Conservation (phyloP, 2,329 filamentous ascomycete species). For the Dactylonectria estremocensis region DNA sequence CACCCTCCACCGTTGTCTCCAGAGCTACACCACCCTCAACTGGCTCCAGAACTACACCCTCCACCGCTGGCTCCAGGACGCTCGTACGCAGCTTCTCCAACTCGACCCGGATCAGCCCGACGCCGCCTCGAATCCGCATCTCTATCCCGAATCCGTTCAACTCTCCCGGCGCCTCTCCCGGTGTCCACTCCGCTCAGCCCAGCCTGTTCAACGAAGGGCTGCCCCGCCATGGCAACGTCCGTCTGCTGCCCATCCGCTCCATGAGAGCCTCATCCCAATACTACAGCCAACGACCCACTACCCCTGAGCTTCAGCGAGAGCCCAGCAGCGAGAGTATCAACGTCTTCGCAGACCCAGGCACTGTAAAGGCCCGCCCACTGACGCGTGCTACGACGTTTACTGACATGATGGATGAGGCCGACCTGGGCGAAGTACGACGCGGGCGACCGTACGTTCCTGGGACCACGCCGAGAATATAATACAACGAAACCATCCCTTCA, state of each 20-base stretch:
- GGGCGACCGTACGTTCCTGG: constrained; percentile 61
- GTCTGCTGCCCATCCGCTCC: constrained; percentile 56
- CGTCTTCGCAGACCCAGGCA: constrained; percentile 66
- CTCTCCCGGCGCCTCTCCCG: constrained; percentile 51
- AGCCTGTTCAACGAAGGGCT: constrained; percentile 45
- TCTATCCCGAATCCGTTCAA: constrained; percentile 57
- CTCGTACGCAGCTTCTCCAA: constrained; percentile 29
- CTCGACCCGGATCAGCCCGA: constrained; percentile 11
- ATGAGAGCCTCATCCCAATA: constrained; percentile 53
- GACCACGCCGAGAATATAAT: constrained; percentile 52
- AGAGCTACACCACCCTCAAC: not conserved
- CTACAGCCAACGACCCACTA: constrained; percentile 46
- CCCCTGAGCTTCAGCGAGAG: constrained; percentile 57
- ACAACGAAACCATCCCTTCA: not conserved
- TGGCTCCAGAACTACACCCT: constrained; percentile 7
- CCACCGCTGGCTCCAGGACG: constrained; percentile 30
- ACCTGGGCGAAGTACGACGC: constrained; percentile 58
- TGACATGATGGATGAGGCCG: constrained; percentile 67
- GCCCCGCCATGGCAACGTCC: constrained; percentile 49
- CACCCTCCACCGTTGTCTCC: not conserved
- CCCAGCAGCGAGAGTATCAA: constrained; percentile 67
- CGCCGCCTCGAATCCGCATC: constrained; percentile 43
- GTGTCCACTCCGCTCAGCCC: constrained; percentile 41
- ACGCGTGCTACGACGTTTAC: constrained; percentile 65
- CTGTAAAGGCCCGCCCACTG: constrained; percentile 47